Percentiles rank a stretch among this genome's conserved stretches.
Evolutionary conservation across 192 early-diverging fungal genomes (phyloP).

Genomic region (Mycoemilia scoparia): DNA sequence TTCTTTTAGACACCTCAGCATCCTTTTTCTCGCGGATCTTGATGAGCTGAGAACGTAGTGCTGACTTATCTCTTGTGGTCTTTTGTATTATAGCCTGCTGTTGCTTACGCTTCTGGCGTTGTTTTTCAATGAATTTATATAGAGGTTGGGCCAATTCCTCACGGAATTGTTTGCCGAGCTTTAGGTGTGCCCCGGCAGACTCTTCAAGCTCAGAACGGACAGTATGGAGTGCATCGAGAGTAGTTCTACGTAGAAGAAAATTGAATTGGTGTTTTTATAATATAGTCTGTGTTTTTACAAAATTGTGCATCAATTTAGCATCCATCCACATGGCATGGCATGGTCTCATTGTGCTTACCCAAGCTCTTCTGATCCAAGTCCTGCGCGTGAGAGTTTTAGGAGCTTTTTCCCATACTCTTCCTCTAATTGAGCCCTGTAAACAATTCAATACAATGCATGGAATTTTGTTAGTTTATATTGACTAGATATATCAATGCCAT

Average conservation of each 20-base stretch:
- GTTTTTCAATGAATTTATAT: conserved; percentile 39
- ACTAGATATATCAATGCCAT: neutral
- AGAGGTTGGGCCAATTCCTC: conserved; percentile 38
- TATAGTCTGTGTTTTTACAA: neutral
- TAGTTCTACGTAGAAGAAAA: too few relatives aligned
- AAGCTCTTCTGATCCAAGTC: conserved; percentile 46
- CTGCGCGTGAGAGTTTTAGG: conserved; percentile 35
- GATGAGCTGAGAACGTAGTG: conserved; percentile 22
- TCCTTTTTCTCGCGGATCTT: conserved; percentile 37
- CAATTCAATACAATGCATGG: neutral
- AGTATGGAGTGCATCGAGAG: conserved; percentile 35
- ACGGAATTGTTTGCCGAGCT: conserved; percentile 41
- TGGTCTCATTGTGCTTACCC: too few relatives aligned
- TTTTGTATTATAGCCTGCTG: conserved; percentile 26
- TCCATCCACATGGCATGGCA: neutral
- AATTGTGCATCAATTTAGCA: neutral
- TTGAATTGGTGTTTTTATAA: neutral
- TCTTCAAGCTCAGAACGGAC: conserved; percentile 40
- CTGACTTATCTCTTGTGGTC: conserved; percentile 22
- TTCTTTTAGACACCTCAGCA: conserved; percentile 29
- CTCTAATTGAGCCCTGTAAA: conserved; percentile 33
- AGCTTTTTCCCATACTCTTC: conserved; percentile 55
- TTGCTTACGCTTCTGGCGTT: conserved; percentile 41
- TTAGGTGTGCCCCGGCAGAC: conserved; percentile 40
- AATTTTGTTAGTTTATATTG: too few relatives aligned